These are phyloP conservation scores for Lentinus polychrous DNA, from an alignment of 1,284 basidiomycete genomes.

Conservation along the genomic window DNA sequence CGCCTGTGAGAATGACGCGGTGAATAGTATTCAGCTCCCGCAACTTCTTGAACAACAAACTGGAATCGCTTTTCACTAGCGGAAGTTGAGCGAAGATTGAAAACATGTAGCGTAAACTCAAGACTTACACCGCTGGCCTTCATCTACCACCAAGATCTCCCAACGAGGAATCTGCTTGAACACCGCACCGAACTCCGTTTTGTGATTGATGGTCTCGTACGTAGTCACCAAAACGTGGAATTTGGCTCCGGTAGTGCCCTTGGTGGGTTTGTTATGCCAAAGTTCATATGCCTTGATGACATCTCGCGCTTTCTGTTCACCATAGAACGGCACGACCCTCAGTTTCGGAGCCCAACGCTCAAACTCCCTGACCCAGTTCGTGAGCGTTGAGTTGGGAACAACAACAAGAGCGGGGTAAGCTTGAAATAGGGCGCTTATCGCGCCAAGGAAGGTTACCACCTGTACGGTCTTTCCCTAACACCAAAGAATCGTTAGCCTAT, in stretches of 20 bases:
- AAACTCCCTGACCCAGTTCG: slow-evolving; percentile 86
- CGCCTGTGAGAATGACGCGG: slow-evolving; percentile 88
- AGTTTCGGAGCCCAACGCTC: slow-evolving; percentile 86
- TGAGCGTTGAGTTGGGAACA: slow-evolving; percentile 91
- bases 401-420: slow-evolving; percentile 82
- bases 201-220: slow-evolving; percentile 71
- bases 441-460: slow-evolving; percentile 81
- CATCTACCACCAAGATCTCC: slow-evolving; percentile 90
- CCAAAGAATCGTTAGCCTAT: background rate
- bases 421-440: slow-evolving; percentile 53
- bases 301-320: slow-evolving; percentile 72
- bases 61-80: slow-evolving; percentile 75
- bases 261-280: slow-evolving; percentile 41
- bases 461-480: slow-evolving; percentile 88
- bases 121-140: slow-evolving; percentile 81
- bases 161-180: slow-evolving; percentile 83
- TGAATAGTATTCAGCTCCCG: slow-evolving; percentile 77
- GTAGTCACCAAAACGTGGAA: slow-evolving; percentile 87
- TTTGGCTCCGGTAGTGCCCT: slow-evolving; percentile 48
- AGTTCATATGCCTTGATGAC: slow-evolving; percentile 83
- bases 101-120: background rate
- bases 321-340: slow-evolving; percentile 77
- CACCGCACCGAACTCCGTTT: slow-evolving; percentile 61
- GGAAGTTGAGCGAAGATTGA: slow-evolving; percentile 1
- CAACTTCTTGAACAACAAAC: slow-evolving; percentile 78